phyloP scores from a whole-genome alignment of 202 grass and related monocot genomes.

The Cymbopogon flexuosus region DNA sequence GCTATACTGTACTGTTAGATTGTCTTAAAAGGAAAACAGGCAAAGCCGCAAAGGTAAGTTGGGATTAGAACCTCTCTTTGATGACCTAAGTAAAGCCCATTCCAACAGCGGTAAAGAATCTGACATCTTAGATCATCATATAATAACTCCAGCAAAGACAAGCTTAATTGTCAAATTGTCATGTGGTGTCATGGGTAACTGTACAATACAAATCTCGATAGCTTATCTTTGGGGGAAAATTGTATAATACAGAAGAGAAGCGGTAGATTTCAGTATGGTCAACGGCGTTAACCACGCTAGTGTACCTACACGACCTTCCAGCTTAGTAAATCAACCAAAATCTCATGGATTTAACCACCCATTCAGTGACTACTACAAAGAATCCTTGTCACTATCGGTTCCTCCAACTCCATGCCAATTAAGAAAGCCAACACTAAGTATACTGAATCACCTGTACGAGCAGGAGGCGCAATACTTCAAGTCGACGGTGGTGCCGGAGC shows the following conservation, averaged over 20 bases:
- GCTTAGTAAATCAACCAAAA: constrained; percentile 10
- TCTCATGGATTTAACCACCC: not conserved
- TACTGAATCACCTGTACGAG: constrained; percentile 57
- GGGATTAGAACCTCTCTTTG: not conserved
- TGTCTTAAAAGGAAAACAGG: not conserved
- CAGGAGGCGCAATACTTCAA: constrained; percentile 84
- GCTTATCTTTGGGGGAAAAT: not conserved
- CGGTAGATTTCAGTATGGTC: not conserved
- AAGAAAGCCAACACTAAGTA: not conserved
- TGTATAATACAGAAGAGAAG: not conserved
- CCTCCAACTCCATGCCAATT: not conserved
- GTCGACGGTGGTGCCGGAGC: constrained; percentile 72
- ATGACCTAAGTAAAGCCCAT: not conserved
- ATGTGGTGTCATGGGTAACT: not conserved
- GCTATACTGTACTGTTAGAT: not conserved
- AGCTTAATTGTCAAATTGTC: no score
- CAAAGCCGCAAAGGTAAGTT: not conserved
- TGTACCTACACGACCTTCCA: not conserved
- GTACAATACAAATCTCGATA: not conserved
- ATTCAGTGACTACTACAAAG: not conserved
- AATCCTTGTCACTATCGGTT: not conserved
- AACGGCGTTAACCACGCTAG: not conserved
- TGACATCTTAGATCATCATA: not conserved
- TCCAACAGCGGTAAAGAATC: not conserved
- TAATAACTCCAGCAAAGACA: not conserved